phyloP scores from a whole-genome alignment of 1,284 basidiomycete genomes.

The Puccinia novopanici region DNA sequence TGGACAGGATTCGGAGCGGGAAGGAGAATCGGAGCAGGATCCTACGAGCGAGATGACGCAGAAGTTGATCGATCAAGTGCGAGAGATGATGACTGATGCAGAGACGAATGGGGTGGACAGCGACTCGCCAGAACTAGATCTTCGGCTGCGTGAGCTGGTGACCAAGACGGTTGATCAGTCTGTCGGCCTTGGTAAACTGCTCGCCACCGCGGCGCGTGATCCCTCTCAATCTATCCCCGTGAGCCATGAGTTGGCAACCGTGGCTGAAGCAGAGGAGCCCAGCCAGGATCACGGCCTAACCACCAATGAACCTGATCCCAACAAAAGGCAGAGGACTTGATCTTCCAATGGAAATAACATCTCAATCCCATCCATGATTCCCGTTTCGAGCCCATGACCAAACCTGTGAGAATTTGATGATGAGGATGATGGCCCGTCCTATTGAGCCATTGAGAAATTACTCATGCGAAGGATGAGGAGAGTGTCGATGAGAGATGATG shows the following conservation, averaged over 20 bases:
- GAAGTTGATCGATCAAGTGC: slow-evolving; percentile 23
- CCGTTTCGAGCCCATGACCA: no score
- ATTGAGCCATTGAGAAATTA: no score
- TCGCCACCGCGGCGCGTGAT: neutral
- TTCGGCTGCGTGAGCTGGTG: slow-evolving; percentile 29
- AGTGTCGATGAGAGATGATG: no score
- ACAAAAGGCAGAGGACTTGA: slow-evolving; percentile 41
- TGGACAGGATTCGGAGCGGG: neutral
- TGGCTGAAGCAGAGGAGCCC: slow-evolving; percentile 34
- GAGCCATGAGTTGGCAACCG: slow-evolving; percentile 2
- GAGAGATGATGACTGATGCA: slow-evolving; percentile 44
- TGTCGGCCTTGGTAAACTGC: slow-evolving; percentile 31
- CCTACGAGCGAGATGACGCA: slow-evolving; percentile 41
- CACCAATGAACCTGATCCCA: neutral
- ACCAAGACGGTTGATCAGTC: slow-evolving; percentile 39
- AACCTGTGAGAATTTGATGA: no score
- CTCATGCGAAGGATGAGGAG: no score
- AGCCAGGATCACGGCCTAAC: neutral
- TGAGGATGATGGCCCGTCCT: no score
- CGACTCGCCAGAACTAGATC: slow-evolving; percentile 32
- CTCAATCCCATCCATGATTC: no score
- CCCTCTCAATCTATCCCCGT: neutral
- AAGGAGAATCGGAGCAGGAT: neutral
- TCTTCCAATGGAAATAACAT: neutral
- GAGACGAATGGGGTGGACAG: slow-evolving; percentile 30